phyloP scores from a whole-genome alignment of 192 early-diverging fungal species.

The Umbelopsis isabellina region DNA sequence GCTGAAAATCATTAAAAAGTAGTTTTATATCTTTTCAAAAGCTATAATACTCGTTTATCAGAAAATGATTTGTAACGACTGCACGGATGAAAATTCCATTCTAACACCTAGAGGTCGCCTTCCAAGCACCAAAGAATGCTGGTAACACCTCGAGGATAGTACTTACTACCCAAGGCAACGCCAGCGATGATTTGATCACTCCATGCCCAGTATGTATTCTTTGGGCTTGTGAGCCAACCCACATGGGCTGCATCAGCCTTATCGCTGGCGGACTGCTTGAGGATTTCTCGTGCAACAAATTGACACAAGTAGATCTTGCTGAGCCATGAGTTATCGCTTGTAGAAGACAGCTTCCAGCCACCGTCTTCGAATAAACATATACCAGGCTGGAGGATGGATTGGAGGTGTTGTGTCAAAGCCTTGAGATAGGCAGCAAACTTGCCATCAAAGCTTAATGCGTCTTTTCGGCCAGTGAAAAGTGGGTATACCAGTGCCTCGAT shows the following conservation, averaged over 20 bases:
- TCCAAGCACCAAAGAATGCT: conserved; percentile 29
- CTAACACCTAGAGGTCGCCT: background rate
- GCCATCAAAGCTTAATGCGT: conserved; percentile 22
- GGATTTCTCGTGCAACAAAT: conserved; percentile 26
- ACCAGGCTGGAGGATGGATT: conserved; percentile 17
- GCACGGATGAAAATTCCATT: no score
- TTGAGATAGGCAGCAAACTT: conserved; percentile 25
- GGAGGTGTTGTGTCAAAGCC: conserved; percentile 15
- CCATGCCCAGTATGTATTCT: conserved; percentile 30
- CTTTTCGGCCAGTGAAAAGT: conserved; percentile 19
- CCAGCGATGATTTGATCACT: conserved; percentile 26
- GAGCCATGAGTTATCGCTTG: conserved; percentile 28
- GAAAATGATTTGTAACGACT: no score
- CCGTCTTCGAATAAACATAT: conserved; percentile 27
- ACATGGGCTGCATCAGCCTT: conserved; percentile 26
- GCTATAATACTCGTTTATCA: no score
- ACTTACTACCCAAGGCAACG: conserved; percentile 24
- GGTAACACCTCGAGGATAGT: conserved; percentile 31
- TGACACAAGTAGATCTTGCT: conserved; percentile 34
- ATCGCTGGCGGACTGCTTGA: background rate
- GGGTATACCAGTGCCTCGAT: conserved; percentile 32
- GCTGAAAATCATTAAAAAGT: no score
- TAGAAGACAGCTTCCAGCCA: conserved; percentile 31
- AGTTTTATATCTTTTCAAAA: no score
- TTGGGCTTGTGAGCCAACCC: conserved; percentile 22